Percentiles rank a stretch among this genome's conserved stretches.
Evolutionary conservation across 805 yeast species (phyloP).

Genomic region (Sungouiella blattae): DNA sequence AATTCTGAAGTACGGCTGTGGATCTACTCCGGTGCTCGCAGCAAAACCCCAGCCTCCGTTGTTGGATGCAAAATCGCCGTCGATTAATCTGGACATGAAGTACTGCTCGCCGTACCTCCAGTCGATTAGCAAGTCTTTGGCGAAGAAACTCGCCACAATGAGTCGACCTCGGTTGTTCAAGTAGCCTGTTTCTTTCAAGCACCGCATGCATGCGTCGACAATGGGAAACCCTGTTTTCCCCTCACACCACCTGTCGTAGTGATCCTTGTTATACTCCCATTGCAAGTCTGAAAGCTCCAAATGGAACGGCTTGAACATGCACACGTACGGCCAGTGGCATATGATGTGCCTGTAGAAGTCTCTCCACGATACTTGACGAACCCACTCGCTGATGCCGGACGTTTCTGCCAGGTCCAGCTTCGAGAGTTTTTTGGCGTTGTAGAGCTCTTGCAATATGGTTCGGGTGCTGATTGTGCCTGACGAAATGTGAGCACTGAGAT

Average conservation of each 20-base stretch:
- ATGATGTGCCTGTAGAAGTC: conserved; percentile 53
- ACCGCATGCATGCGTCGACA: conserved; percentile 57
- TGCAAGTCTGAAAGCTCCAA: conserved; percentile 37
- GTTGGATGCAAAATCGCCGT: conserved; percentile 53
- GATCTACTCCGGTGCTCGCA: conserved; percentile 50
- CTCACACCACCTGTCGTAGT: conserved; percentile 47
- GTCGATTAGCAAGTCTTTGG: conserved; percentile 49
- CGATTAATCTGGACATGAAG: conserved; percentile 47
- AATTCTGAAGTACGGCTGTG: conserved; percentile 56
- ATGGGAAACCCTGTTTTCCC: conserved; percentile 56
- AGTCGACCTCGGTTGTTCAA: conserved; percentile 53
- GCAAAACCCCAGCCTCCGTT: conserved; percentile 59
- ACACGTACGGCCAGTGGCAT: conserved; percentile 47
- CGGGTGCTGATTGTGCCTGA: conserved; percentile 46
- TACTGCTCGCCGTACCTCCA: conserved; percentile 55
- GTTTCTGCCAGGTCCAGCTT: conserved; percentile 23
- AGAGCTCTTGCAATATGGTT: conserved; percentile 28
- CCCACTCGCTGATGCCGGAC: conserved; percentile 39
- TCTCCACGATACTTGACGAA: conserved; percentile 57
- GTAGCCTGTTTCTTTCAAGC: conserved; percentile 48
- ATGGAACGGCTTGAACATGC: conserved; percentile 49
- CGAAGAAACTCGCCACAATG: conserved; percentile 50
- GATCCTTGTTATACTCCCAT: conserved; percentile 41
- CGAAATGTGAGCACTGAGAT: conserved; percentile 45
- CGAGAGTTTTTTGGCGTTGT: conserved; percentile 20